Evolutionary conservation across 164 flowering plant species (phyloP).

Genomic region (Pachysandra terminalis): DNA sequence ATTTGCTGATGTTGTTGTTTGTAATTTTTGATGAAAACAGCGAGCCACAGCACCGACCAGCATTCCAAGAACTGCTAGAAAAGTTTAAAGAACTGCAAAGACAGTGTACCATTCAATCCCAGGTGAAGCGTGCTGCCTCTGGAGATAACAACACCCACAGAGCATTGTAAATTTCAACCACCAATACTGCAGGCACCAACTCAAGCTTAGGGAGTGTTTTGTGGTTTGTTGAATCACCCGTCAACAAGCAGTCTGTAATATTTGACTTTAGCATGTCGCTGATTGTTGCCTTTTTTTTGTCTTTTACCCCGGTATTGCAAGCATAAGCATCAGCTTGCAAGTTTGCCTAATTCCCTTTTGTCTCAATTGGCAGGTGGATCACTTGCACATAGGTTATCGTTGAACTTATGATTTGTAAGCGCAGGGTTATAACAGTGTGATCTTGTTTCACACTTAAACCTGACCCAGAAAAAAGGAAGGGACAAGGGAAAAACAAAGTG

Average conservation of each 20-base stretch:
- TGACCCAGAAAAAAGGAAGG: too few species aligned
- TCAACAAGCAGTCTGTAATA: neutral
- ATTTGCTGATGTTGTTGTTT: neutral
- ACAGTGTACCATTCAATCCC: conserved; percentile 50
- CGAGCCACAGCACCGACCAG: conserved; percentile 64
- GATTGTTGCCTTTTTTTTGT: too few species aligned
- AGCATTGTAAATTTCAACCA: conserved; percentile 13
- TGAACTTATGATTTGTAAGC: too few species aligned
- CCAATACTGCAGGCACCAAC: neutral
- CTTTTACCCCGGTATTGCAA: too few species aligned
- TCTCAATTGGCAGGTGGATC: too few species aligned
- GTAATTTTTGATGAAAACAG: conserved; percentile 31
- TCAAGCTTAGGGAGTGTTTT: neutral
- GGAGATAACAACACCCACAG: conserved; percentile 38
- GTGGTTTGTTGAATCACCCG: neutral
- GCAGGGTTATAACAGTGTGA: too few species aligned
- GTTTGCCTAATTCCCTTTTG: too few species aligned
- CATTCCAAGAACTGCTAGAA: conserved; percentile 79
- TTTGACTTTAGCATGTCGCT: neutral
- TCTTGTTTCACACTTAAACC: too few species aligned
- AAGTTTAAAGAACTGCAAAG: conserved; percentile 68
- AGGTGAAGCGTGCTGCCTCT: conserved; percentile 41
- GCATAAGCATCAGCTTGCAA: too few species aligned
- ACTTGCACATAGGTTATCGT: too few species aligned
- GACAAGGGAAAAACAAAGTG: too few species aligned